A percentile compares a stretch with the other conserved stretches of the same genome.
These are phyloP conservation scores for Ceratocystis harringtonii DNA, from an alignment of 2,329 filamentous ascomycete species.

Conservation along the genomic window DNA sequence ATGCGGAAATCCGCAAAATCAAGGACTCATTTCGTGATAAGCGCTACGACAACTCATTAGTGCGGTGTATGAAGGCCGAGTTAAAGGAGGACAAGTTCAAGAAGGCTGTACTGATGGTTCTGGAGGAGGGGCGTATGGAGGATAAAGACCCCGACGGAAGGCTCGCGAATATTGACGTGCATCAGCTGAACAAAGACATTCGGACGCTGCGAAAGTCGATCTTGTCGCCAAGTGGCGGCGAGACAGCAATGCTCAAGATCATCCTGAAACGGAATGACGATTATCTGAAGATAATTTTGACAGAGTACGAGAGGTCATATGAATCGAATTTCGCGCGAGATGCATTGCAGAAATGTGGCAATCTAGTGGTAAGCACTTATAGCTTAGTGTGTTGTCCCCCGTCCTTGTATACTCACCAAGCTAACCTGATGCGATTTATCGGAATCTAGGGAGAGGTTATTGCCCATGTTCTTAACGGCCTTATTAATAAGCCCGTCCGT, in stretches of 20 bases:
- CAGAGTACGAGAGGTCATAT: slow-evolving; percentile 59
- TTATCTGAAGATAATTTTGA: slow-evolving; percentile 67
- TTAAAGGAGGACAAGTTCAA: slow-evolving; percentile 95
- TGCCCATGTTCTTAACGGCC: slow-evolving; percentile 87
- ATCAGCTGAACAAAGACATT: slow-evolving; percentile 55
- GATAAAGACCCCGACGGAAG: slow-evolving; percentile 54
- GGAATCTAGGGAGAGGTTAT: slow-evolving; percentile 70
- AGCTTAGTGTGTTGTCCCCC: slow-evolving; percentile 5
- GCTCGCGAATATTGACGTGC: slow-evolving; percentile 40
- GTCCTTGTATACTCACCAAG: slow-evolving; percentile 6
- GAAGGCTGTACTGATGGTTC: slow-evolving; percentile 63
- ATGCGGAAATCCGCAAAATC: slow-evolving; percentile 74
- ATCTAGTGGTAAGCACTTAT: slow-evolving; percentile 62
- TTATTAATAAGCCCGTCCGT: slow-evolving; percentile 88
- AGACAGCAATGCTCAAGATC: slow-evolving; percentile 74
- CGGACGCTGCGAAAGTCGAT: slow-evolving; percentile 53
- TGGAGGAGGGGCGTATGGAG: slow-evolving; percentile 73
- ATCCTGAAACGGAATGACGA: slow-evolving; percentile 65
- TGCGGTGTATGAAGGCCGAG: slow-evolving; percentile 79
- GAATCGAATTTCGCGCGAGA: slow-evolving; percentile 73
- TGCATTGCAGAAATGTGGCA: slow-evolving; percentile 75
- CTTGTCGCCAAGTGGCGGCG: slow-evolving; percentile 62
- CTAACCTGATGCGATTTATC: slow-evolving; percentile 13
- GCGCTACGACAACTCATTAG: slow-evolving; percentile 70
- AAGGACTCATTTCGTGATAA: slow-evolving; percentile 83